These are phyloP conservation scores for Penicillium sp. DNA, from an alignment of 2,329 filamentous ascomycete species.

Conservation along the genomic window DNA sequence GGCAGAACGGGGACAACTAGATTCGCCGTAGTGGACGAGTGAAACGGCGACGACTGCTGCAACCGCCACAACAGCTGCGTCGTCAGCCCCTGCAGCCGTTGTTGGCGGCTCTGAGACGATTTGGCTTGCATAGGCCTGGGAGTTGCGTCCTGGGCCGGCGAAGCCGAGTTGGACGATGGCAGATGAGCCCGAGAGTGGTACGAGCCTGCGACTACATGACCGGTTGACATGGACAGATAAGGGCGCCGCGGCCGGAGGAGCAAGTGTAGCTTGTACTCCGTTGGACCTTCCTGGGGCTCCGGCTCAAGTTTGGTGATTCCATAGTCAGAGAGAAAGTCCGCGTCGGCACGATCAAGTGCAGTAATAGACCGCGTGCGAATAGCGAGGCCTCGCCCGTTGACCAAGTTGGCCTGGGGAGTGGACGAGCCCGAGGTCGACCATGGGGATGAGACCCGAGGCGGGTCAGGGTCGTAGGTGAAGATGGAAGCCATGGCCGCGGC, in stretches of 20 bases:
- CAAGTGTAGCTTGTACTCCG: conserved; percentile 94
- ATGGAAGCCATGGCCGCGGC: conserved; percentile 73
- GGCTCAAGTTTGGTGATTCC: conserved; percentile 75
- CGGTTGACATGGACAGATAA: conserved; percentile 71
- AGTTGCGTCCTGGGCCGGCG: conserved; percentile 31
- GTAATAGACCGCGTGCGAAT: conserved; percentile 31
- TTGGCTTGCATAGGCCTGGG: conserved; percentile 44
- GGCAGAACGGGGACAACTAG: conserved; percentile 73
- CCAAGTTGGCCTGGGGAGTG: conserved; percentile 35
- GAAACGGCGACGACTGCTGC: conserved; percentile 90
- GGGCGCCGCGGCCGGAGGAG: conserved; percentile 74
- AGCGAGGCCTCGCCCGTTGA: conserved; percentile 23
- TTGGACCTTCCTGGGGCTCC: conserved; percentile 90
- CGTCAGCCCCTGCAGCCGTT: conserved; percentile 84
- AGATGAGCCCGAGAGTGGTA: conserved; percentile 43
- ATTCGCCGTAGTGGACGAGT: conserved; percentile 73
- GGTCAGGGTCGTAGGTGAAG: conserved; percentile 90
- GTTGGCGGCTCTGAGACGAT: conserved; percentile 71
- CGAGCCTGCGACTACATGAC: conserved; percentile 52
- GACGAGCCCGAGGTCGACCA: conserved; percentile 66
- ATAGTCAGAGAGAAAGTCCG: conserved; percentile 52
- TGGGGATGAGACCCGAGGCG: conserved; percentile 82
- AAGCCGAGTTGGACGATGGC: conserved; percentile 19
- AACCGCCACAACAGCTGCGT: conserved; percentile 93
- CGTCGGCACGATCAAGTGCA: conserved; percentile 41